These are phyloP conservation scores for Cyathus striatus DNA, from an alignment of 768 basidiomycete species.

Conservation along the genomic window DNA sequence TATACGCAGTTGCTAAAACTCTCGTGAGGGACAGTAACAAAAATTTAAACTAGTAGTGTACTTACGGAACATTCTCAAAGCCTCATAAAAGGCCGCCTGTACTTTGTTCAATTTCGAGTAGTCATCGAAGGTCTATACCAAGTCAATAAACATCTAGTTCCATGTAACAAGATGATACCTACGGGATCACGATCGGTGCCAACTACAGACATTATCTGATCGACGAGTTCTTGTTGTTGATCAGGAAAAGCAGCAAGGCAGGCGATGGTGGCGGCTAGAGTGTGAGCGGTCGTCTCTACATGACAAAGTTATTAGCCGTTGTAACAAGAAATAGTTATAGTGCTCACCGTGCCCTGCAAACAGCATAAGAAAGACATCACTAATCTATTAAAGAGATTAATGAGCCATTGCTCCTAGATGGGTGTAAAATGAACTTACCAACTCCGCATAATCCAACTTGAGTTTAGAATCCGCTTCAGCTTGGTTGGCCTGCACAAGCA, in stretches of 20 bases:
- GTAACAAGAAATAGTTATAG: neutral
- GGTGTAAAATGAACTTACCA: constrained; percentile 16
- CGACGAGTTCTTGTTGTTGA: constrained; percentile 41
- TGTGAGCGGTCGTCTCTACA: constrained; percentile 46
- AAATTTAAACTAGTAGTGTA: too few species aligned
- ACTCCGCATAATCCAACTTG: constrained; percentile 1
- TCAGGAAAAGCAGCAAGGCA: constrained; percentile 40
- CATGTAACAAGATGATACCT: neutral
- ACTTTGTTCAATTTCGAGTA: constrained; percentile 37
- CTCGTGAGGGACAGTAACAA: constrained; percentile 21
- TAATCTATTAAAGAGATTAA: constrained; percentile 31
- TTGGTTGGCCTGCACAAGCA: constrained; percentile 5
- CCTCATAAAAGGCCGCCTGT: constrained; percentile 26
- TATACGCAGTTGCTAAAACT: constrained; percentile 15
- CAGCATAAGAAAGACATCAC: constrained; percentile 46
- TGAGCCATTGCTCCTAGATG: neutral
- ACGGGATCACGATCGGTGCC: constrained; percentile 27
- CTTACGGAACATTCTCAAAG: neutral
- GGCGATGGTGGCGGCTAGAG: constrained; percentile 41
- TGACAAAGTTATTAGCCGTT: neutral
- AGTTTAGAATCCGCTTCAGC: neutral
- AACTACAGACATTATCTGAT: constrained; percentile 35
- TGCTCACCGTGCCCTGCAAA: constrained; percentile 52
- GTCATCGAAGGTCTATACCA: constrained; percentile 30
- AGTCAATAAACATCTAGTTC: neutral